These are phyloP conservation scores for Penicillium ucsense DNA, from an alignment of 495 filamentous ascomycete species.

Conservation along the genomic window DNA sequence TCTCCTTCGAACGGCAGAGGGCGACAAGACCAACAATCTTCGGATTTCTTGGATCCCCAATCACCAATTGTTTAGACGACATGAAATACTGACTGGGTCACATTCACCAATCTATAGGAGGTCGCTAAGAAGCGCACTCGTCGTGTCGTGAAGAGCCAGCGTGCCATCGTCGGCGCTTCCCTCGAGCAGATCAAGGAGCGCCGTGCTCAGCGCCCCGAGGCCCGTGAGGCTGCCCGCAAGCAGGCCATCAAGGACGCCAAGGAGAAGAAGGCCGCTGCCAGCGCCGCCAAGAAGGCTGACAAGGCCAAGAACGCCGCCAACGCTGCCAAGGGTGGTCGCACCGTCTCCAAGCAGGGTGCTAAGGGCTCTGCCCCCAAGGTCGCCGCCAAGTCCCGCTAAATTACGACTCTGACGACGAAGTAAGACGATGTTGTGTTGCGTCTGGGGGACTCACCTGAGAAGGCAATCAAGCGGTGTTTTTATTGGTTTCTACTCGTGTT, in stretches of 20 bases:
- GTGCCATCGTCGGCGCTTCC: conserved; percentile 96
- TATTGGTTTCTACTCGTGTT: conserved; percentile 9
- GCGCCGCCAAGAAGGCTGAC: conserved; percentile 94
- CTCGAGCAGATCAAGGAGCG: conserved; percentile 99
- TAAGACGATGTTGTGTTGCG: neutral
- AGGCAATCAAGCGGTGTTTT: conserved; percentile 16
- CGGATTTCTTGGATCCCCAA: no score
- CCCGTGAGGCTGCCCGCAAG: conserved; percentile 80
- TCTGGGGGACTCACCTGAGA: conserved; percentile 15
- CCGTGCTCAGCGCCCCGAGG: conserved; percentile 85
- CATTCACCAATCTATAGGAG: conserved; percentile 55
- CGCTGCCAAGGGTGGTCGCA: conserved; percentile 71
- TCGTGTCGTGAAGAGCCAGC: conserved; percentile 96
- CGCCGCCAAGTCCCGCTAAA: conserved; percentile 80
- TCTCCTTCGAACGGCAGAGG: no score
- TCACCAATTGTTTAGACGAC: conserved; percentile 1
- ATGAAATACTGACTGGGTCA: conserved; percentile 32
- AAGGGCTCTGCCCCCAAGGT: conserved; percentile 86
- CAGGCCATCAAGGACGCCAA: conserved; percentile 91
- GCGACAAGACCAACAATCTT: no score
- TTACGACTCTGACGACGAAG: neutral
- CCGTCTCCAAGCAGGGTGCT: conserved; percentile 92
- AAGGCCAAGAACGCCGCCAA: conserved; percentile 88
- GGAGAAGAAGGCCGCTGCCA: conserved; percentile 84
- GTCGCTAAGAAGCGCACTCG: conserved; percentile 98